Conservation (phyloP, 192 early-diverging fungal genomes). For the Podochytrium sp. region DNA sequence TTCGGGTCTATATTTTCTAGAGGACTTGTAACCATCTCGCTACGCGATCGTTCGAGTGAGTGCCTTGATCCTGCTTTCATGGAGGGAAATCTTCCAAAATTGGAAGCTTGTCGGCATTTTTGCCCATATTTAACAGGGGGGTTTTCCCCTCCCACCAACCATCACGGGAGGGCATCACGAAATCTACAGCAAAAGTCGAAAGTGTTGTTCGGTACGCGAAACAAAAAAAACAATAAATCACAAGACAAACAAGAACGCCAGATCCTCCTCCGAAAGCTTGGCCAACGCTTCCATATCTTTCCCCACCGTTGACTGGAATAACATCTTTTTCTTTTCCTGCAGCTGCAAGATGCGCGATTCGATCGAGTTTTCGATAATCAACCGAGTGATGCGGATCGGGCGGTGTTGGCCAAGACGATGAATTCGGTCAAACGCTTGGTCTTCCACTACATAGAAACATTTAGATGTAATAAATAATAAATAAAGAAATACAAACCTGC, state of each 20-base stretch:
- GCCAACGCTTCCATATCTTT: constrained; percentile 77
- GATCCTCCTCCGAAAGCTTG: constrained; percentile 35
- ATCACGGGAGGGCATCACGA: too few relatives aligned
- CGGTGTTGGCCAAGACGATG: constrained; percentile 90
- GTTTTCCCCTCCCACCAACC: too few relatives aligned
- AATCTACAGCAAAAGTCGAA: too few relatives aligned
- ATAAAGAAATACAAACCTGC: constrained; percentile 21
- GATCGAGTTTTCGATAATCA: constrained; percentile 94
- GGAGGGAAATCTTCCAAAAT: too few relatives aligned
- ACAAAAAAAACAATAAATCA: constrained; percentile 15
- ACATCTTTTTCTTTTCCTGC: constrained; percentile 91
- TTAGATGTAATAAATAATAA: not conserved
- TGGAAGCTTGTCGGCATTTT: too few relatives aligned
- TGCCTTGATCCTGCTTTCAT: too few relatives aligned
- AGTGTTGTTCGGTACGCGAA: too few relatives aligned
- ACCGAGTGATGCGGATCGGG: constrained; percentile 83
- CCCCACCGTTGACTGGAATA: constrained; percentile 89
- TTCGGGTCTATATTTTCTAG: too few relatives aligned
- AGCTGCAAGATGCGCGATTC: constrained; percentile 86
- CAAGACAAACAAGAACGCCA: constrained; percentile 33
- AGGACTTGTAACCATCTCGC: too few relatives aligned
- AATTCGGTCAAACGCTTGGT: constrained; percentile 94
- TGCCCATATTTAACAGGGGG: too few relatives aligned
- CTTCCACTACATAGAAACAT: constrained; percentile 30
- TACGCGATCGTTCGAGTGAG: too few relatives aligned